Base-by-base conservation (phyloP, 2,329 filamentous ascomycete species). In the Kalmusia sp. region DNA sequence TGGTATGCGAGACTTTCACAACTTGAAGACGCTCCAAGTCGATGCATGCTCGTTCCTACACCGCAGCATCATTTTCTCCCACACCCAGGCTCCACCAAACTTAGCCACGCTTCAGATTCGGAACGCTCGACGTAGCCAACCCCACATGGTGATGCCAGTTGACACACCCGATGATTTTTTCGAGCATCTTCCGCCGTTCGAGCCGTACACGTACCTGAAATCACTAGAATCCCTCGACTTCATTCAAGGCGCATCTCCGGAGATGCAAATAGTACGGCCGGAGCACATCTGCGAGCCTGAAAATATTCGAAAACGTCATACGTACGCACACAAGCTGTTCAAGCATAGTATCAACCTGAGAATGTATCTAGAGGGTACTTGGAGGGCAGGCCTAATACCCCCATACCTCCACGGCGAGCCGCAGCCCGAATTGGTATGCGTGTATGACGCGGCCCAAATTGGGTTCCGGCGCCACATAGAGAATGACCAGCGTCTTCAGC, bases 361-460 rank as follows among this genome's bases (percentile, higher is more conserved):
- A 38, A 45, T 72, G 40, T 59, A 54, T 22, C 58, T 68, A 4
- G 67, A 73, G 46, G 52, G 71, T 9, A 62, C 63, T 22, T 54
- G 52, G 21, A 58, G 55, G 7, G 34, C 46, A 1, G 43, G 44
- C 11, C 55, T 70, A 5, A 70, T 74, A 34, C 71, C 71, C 6
- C 71, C 71, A 0, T 72, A 69, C 45, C 61, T 74, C 1, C 58
- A 70, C 38, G 58, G 63, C 43, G 71, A 74, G 54, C 56, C 38
- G 1, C 33, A 53, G 3, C 71, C 70, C 2, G 33, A 60, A 9
- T 54, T 60, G 4, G 39, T 66, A 1, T 65, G 59, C 27, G 6
- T 72, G 64, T 75, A 68, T 54, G 55, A 69, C n/a, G 57, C 63
- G n/a, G 48, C 54, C 75, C 90, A 91, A 3, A 45, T 67, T 1